These are phyloP conservation scores for Acacia pycnantha DNA, from an alignment of 331 rosid genomes.

Conservation along the genomic window DNA sequence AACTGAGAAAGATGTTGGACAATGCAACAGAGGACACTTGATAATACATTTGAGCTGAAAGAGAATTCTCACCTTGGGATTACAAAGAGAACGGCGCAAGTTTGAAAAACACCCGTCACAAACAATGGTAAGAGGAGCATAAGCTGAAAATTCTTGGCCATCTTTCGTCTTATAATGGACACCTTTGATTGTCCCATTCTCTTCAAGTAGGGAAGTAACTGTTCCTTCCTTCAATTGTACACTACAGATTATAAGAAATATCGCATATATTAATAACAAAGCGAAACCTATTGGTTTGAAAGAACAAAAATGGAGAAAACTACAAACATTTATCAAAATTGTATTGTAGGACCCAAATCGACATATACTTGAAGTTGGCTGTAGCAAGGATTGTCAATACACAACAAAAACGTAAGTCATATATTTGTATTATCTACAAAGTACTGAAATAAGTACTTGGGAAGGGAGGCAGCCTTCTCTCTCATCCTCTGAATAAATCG, in stretches of 20 bases:
- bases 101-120: conserved; percentile 98
- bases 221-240: conserved; percentile 85
- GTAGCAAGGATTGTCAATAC: neutral
- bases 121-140: conserved; percentile 86
- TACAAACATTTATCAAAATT: neutral
- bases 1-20: neutral
- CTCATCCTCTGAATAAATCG: conserved; percentile 97
- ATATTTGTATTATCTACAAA: conserved; percentile 2
- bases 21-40: neutral
- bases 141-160: conserved; percentile 64
- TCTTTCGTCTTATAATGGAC: conserved; percentile 76
- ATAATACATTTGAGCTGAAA: conserved; percentile 9
- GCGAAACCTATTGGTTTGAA: conserved; percentile 18
- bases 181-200: conserved; percentile 77
- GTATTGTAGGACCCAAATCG: neutral
- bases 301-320: conserved; percentile 11
- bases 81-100: conserved; percentile 87
- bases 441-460: conserved; percentile 50
- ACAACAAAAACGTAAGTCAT: neutral
- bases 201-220: conserved; percentile 87
- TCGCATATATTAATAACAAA: neutral
- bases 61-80: conserved; percentile 65
- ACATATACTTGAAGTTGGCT: neutral
- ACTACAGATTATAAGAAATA: conserved; percentile 34
- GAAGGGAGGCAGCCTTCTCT: conserved; percentile 75